A percentile compares a stretch with the other conserved stretches of the same genome.
phyloP scores from a whole-genome alignment of 495 filamentous ascomycete genomes.

The Aspergillus conjunctus region DNA sequence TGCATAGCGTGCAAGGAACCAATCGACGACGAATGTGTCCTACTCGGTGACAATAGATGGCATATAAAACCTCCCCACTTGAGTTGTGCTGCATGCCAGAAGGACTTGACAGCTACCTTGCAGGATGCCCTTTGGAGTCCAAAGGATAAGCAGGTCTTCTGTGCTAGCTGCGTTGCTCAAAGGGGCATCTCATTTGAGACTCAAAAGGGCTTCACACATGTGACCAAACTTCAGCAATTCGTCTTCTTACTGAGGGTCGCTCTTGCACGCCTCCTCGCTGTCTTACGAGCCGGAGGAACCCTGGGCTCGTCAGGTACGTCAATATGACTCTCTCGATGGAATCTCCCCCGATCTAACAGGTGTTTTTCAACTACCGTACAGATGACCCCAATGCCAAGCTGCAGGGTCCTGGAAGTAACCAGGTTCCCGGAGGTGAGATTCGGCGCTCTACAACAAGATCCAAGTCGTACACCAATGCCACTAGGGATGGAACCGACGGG shows the following conservation, averaged over 20 bases:
- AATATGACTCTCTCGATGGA: conserved; percentile 8
- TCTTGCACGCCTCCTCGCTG: conserved; percentile 84
- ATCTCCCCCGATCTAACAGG: neutral
- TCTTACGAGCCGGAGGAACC: conserved; percentile 78
- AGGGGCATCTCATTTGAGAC: conserved; percentile 49
- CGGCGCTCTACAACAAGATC: conserved; percentile 70
- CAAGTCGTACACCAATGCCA: conserved; percentile 68
- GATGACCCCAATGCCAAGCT: conserved; percentile 75
- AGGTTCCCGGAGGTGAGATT: conserved; percentile 42
- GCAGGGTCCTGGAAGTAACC: conserved; percentile 66
- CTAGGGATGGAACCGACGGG: conserved; percentile 58
- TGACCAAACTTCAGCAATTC: conserved; percentile 89
- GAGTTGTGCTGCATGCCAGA: conserved; percentile 71
- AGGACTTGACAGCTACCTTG: conserved; percentile 66
- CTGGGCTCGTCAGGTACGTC: conserved; percentile 66
- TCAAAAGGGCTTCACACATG: conserved; percentile 58
- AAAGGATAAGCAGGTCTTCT: conserved; percentile 65
- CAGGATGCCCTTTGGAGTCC: conserved; percentile 67
- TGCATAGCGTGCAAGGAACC: conserved; percentile 79
- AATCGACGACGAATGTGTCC: conserved; percentile 90
- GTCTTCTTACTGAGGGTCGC: conserved; percentile 90
- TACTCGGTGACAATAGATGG: conserved; percentile 73
- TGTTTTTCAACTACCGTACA: conserved; percentile 24
- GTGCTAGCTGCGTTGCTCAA: conserved; percentile 63
- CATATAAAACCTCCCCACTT: conserved; percentile 73